Base-by-base conservation (phyloP, 2,329 filamentous ascomycete species). In the Mycocentrospora acerina region DNA sequence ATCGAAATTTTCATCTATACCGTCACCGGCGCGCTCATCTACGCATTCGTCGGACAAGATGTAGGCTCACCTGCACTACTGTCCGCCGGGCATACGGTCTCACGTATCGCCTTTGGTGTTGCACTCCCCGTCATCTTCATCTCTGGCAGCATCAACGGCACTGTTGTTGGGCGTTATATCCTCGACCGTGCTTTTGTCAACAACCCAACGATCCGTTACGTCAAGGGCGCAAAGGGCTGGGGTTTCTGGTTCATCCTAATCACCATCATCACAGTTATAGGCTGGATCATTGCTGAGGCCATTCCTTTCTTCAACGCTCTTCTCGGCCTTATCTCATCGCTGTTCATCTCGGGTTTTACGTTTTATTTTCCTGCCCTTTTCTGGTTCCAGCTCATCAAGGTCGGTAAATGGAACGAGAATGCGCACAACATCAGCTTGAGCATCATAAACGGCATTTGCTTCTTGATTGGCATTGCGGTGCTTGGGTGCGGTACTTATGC, bases 61-160 rank as follows among this genome's bases (percentile, higher is more conserved):
- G 83, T 88, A 10, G 73, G 76, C 8, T 59, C 80, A 3, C 85
- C 85, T 0, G 85, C 85, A 0, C 73, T 89, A 2, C 78, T 83
- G 4, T 85, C 83, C 0, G 79, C 83, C 4, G 74, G 77, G 4
- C 55, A 62, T 5, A 62, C 75, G 0, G 70, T 87, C 31, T 75
- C 79, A n/a, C 85, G 86, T 57, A 71, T 85, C 11, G 85, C 85
- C n/a, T 88, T 82, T 67, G 83, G 82, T 22, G 71, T 88, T 40
- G 85, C 85, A 0, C 74, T 84, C 3, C 83, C 84, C 22, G 86
- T 86, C 18, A 88, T 88, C 49, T 75, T 88, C 44, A 82, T 89
- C 40, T 82, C 83, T 0, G 85, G 84, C 37, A 57, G 85, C 14
- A 86, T 89, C 55, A 84, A 86, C 62, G 82, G 78, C 17, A 81